Evolutionary conservation across 139 green algal genomes (phyloP), one percentile per base, ranked within the genome.

Genomic region (Chlamydomonas schloesseri): DNA sequence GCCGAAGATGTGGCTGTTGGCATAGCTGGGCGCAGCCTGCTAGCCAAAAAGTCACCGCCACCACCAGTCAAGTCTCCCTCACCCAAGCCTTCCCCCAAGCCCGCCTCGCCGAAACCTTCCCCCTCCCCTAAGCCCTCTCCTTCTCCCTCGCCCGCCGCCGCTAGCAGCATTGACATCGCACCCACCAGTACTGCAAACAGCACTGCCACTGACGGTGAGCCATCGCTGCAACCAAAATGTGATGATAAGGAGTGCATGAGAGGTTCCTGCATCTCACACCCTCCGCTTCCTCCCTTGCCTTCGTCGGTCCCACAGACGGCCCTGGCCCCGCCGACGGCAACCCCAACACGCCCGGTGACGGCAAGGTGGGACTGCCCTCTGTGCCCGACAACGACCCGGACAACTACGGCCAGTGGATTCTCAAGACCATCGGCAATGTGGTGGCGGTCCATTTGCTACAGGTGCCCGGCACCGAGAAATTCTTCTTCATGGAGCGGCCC

Each of bases 401-500:
- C 11, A 50, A 10, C 36, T 58, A 73, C 60, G 76, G 76, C 31
- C 76, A 83, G 20, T 83, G 76, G 76, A 29, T 73, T 0, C 60
- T 73, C 60, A 62, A 73, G 36, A 68, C 67, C 18, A 31, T 76
- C 14, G 80, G 80, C 67, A 86, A 86, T 23, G 58, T 86, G 34
- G 80, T 86, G 1, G 80, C 80, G 11, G 69, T 86, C 0, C 80
- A 86, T 50, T n/a, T 86, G 80, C 46, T 69, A 6, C 33, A 55
- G 73, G 57, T 89, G 9, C 84, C 84, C 18, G 84, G 84, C 53
- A 85, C 75, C 10, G 80, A 89, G 29, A 77, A 82, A 33, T 89
- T 80, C 29, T 89, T 89, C n/a, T 89, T 89, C 84, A 84, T 89
- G 84, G 84, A 89, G 53, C 84, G 84, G 0, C 84, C 84, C 84